Conservation (phyloP, 169 alveolate species). For the Cryptosporidium sp. region DNA sequence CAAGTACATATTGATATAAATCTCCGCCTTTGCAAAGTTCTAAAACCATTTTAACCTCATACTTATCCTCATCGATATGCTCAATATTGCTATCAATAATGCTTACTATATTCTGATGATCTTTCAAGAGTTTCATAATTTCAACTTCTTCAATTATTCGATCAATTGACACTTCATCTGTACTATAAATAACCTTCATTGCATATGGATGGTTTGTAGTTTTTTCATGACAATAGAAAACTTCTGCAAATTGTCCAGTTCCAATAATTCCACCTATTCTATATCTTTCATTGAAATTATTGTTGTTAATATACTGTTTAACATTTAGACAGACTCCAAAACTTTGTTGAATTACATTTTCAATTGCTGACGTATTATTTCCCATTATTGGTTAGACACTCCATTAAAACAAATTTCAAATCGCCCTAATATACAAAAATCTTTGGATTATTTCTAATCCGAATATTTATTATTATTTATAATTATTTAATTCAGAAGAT, state of each 20-base stretch:
- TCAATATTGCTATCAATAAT: constrained; percentile 47
- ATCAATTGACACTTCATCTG: constrained; percentile 43
- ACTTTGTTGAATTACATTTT: constrained; percentile 34
- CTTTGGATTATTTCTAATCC: background rate
- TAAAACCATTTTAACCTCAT: constrained; percentile 75
- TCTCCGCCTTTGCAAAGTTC: constrained; percentile 82
- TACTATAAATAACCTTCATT: constrained; percentile 56
- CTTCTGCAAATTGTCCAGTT: constrained; percentile 67
- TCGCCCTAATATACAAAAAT: background rate
- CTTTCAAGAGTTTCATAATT: constrained; percentile 40
- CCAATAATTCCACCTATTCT: constrained; percentile 48
- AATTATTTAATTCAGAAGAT: background rate
- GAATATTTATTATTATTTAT: background rate
- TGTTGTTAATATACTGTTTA: constrained; percentile 12
- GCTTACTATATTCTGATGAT: constrained; percentile 43
- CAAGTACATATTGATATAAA: constrained; percentile 71
- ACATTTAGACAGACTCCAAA: constrained; percentile 63
- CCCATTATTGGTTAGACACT: constrained; percentile 27
- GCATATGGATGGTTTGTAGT: constrained; percentile 25
- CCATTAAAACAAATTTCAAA: background rate
- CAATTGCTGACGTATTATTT: constrained; percentile 27
- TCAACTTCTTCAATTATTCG: constrained; percentile 51
- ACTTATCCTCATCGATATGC: constrained; percentile 52
- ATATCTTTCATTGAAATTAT: constrained; percentile 36
- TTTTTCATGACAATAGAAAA: constrained; percentile 30